Conservation (phyloP, 2,329 filamentous ascomycete species). For the Coniochaeta ligniaria region DNA sequence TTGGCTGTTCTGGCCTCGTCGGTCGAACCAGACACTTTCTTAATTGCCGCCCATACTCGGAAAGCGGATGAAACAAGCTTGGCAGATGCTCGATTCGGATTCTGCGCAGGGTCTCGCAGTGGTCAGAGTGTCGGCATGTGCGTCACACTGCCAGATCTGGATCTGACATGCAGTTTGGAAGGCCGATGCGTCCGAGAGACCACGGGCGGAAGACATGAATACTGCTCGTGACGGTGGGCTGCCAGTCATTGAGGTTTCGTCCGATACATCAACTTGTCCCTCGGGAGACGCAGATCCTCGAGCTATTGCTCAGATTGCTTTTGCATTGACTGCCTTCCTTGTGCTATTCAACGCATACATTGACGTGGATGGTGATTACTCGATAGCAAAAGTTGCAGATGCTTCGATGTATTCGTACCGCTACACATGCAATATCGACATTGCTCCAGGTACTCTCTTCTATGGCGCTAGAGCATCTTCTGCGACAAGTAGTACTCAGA, state of each 20-base stretch:
- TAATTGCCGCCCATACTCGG: not conserved
- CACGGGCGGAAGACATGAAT: too few species aligned
- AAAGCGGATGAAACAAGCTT: not conserved
- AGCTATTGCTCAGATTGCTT: not conserved
- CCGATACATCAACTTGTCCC: not conserved
- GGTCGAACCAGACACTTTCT: not conserved
- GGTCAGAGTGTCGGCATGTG: not conserved
- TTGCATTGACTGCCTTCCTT: not conserved
- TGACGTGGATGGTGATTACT: not conserved
- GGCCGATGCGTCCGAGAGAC: not conserved
- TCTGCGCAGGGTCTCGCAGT: not conserved
- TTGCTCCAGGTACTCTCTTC: too few species aligned
- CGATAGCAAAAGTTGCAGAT: not conserved
- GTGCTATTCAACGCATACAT: not conserved
- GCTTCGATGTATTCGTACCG: not conserved
- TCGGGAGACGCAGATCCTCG: not conserved
- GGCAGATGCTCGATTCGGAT: not conserved
- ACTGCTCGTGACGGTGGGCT: too few species aligned
- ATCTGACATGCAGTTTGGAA: not conserved
- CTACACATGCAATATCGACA: too few species aligned
- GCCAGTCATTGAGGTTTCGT: too few species aligned
- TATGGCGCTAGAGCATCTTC: too few species aligned
- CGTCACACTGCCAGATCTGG: not conserved
- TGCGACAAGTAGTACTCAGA: not conserved
- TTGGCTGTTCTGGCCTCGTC: not conserved